Percentiles rank a stretch among this genome's conserved stretches.
Conservation (phyloP, 1,284 basidiomycete genomes). For the Entoloma clypeatum region DNA sequence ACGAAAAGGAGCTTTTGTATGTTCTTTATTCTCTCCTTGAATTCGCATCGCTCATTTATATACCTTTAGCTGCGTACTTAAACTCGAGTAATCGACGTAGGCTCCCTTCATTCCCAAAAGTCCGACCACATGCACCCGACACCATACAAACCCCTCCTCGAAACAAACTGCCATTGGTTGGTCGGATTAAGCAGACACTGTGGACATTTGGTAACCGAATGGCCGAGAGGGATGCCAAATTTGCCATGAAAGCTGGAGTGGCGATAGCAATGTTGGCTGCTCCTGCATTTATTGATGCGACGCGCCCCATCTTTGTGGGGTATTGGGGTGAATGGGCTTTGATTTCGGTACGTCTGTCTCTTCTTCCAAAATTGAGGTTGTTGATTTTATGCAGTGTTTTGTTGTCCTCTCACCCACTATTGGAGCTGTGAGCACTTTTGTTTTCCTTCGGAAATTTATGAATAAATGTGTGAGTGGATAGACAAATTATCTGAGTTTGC, state of each 20-base stretch:
- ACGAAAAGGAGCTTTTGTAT: conserved; percentile 39
- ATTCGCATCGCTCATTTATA: conserved; percentile 4
- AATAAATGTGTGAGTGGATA: conserved; percentile 26
- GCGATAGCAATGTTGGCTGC: conserved; percentile 77
- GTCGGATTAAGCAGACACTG: conserved; percentile 60
- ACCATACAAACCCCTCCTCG: conserved; percentile 77
- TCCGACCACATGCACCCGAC: conserved; percentile 77
- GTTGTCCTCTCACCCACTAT: conserved; percentile 88
- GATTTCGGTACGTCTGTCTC: conserved; percentile 63
- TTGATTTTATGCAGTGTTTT: conserved; percentile 56
- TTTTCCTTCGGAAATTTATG: background rate
- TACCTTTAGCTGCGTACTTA: conserved; percentile 55
- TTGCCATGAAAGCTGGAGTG: conserved; percentile 86
- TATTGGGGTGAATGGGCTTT: conserved; percentile 94
- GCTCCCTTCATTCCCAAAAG: conserved; percentile 77
- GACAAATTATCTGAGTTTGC: conserved; percentile 78
- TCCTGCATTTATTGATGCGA: conserved; percentile 81
- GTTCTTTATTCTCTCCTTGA: conserved; percentile 19
- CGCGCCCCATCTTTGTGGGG: conserved; percentile 73
- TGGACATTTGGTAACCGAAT: conserved; percentile 77
- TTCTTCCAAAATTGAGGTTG: conserved; percentile 5
- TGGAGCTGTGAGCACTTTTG: conserved; percentile 67
- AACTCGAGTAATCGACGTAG: conserved; percentile 53
- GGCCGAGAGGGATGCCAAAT: conserved; percentile 76
- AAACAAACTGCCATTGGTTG: conserved; percentile 52